Conservation (phyloP, 345 rosid genomes). For the Lepidium africanum region DNA sequence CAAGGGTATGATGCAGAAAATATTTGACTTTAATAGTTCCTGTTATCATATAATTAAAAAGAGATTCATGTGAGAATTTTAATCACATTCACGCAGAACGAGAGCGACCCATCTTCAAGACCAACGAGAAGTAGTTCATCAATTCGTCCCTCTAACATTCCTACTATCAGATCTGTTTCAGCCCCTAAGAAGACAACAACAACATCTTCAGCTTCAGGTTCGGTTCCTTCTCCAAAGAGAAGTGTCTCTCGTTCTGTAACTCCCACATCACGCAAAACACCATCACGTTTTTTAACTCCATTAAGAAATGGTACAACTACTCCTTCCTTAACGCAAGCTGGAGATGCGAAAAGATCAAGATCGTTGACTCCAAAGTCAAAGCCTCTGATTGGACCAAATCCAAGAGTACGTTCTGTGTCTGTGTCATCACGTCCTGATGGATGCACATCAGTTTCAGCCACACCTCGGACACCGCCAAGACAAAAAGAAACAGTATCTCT, state of each 20-base stretch:
- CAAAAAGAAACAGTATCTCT: conserved; percentile 22
- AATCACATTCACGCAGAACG: not conserved
- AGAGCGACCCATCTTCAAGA: conserved; percentile 18
- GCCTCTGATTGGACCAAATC: not conserved
- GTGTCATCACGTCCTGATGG: conserved; percentile 2
- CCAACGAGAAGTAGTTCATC: conserved; percentile 21
- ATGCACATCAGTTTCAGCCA: not conserved
- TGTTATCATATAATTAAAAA: not conserved
- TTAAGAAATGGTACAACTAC: conserved; percentile 9
- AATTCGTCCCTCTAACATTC: conserved; percentile 16
- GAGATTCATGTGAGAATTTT: not conserved
- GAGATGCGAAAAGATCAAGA: conserved; percentile 23
- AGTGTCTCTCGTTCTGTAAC: conserved; percentile 19
- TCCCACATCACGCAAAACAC: conserved; percentile 17
- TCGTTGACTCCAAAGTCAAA: conserved; percentile 24
- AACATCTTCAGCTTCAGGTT: not conserved
- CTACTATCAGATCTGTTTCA: conserved; percentile 16
- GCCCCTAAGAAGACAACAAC: conserved; percentile 18
- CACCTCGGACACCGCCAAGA: conserved; percentile 25
- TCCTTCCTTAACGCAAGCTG: not conserved
- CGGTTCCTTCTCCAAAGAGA: conserved; percentile 21
- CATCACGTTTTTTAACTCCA: conserved; percentile 19
- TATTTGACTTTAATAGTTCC: not conserved
- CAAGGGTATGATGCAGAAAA: conserved; percentile 8
- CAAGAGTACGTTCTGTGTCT: conserved; percentile 17